These are phyloP conservation scores for Coniferiporia sulphurascens DNA, from an alignment of 1,284 basidiomycete genomes.

Conservation along the genomic window DNA sequence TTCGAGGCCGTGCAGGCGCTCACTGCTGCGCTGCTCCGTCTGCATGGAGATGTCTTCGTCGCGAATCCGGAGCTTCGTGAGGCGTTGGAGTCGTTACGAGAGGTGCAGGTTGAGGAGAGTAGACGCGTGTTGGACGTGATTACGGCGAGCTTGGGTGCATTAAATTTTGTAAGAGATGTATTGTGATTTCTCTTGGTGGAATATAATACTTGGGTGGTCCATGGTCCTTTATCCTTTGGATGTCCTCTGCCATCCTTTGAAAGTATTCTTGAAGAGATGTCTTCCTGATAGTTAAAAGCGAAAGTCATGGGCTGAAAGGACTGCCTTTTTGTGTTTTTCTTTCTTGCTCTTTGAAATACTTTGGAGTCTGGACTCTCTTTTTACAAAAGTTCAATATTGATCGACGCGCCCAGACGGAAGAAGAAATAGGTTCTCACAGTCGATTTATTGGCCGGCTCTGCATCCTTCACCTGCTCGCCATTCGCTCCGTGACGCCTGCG, in stretches of 20 bases:
- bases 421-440: too few relatives aligned
- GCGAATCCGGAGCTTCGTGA: slow-evolving; percentile 58
- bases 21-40: slow-evolving; percentile 76
- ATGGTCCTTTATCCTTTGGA: too few relatives aligned
- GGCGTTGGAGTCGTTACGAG: slow-evolving; percentile 52
- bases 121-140: slow-evolving; percentile 68
- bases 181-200: slow-evolving; percentile 23
- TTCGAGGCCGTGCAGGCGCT: slow-evolving; percentile 95
- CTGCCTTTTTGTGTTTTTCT: too few relatives aligned
- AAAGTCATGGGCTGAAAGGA: too few relatives aligned
- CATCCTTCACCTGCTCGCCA: neutral
- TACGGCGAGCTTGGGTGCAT: slow-evolving; percentile 63
- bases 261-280: too few relatives aligned
- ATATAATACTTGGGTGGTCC: neutral
- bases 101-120: slow-evolving; percentile 69
- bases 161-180: slow-evolving; percentile 61
- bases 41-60: slow-evolving; percentile 82
- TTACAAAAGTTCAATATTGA: too few relatives aligned
- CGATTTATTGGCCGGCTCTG: neutral
- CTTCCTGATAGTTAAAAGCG: too few relatives aligned
- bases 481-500: neutral
- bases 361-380: too few relatives aligned
- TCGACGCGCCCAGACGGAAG: too few relatives aligned
- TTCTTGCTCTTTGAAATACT: too few relatives aligned
- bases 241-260: too few relatives aligned